Conservation (phyloP, 768 basidiomycete species). For the Lepiota brunneoincarnata region DNA sequence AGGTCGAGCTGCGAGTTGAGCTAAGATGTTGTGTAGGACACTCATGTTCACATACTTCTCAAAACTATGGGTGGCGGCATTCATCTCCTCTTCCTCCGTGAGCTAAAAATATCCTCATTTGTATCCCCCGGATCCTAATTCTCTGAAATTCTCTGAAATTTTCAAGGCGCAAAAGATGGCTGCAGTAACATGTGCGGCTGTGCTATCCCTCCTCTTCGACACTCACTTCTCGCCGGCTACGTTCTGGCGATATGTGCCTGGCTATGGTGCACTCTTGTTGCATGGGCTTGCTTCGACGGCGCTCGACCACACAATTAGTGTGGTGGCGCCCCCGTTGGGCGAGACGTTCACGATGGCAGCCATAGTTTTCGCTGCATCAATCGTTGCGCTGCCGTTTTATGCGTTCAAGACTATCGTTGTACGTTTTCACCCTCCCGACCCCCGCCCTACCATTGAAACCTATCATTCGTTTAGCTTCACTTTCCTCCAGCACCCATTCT, state of each 20-base stretch:
- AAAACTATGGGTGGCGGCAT: slow-evolving; percentile 57
- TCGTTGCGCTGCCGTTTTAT: slow-evolving; percentile 66
- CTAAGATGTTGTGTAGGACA: slow-evolving; percentile 40
- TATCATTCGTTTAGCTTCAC: slow-evolving; percentile 35
- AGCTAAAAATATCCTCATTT: slow-evolving; percentile 20
- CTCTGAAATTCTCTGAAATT: neutral
- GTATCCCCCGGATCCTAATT: neutral
- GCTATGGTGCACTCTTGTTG: slow-evolving; percentile 62
- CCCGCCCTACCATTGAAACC: slow-evolving; percentile 12
- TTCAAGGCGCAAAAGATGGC: slow-evolving; percentile 49
- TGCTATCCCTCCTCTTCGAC: slow-evolving; percentile 59
- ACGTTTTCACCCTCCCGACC: slow-evolving; percentile 20
- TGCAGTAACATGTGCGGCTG: slow-evolving; percentile 44
- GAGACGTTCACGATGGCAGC: slow-evolving; percentile 53
- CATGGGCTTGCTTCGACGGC: slow-evolving; percentile 60
- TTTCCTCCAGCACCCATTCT: slow-evolving; percentile 49
- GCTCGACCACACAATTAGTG: slow-evolving; percentile 58
- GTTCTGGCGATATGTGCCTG: slow-evolving; percentile 48
- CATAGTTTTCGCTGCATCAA: slow-evolving; percentile 58
- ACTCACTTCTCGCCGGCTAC: slow-evolving; percentile 37
- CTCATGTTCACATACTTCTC: slow-evolving; percentile 71
- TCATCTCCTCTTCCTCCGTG: slow-evolving; percentile 49
- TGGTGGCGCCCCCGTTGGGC: slow-evolving; percentile 57
- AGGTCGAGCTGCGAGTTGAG: neutral
- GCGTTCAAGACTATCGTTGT: slow-evolving; percentile 58